phyloP scores from a whole-genome alignment of 768 basidiomycete species.

The Calocera viscosa region DNA sequence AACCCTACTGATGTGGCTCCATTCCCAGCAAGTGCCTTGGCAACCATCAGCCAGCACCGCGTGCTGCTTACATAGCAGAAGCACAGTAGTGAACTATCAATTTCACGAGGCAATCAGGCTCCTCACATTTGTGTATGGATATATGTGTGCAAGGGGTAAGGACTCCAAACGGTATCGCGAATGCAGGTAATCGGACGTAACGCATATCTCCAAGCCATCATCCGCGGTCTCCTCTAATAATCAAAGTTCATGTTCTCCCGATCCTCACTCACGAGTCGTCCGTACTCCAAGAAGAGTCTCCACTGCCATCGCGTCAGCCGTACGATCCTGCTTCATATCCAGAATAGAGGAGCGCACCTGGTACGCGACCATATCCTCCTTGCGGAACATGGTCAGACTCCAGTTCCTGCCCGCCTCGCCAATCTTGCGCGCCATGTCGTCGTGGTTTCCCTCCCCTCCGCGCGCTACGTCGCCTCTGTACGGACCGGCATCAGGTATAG shows the following conservation, averaged over 20 bases:
- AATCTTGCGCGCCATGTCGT: conserved; percentile 45
- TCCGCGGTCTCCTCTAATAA: not conserved
- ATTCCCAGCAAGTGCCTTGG: no score
- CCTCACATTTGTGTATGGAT: no score
- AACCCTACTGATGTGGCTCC: no score
- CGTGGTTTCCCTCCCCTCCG: conserved; percentile 42
- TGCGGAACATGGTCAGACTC: conserved; percentile 47
- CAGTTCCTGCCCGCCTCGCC: conserved; percentile 45
- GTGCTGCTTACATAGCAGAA: no score
- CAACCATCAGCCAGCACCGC: no score
- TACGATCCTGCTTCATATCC: not conserved
- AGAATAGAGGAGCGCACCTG: conserved; percentile 30
- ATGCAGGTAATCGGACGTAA: not conserved
- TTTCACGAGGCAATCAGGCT: no score
- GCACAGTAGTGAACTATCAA: no score
- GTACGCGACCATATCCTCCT: conserved; percentile 48
- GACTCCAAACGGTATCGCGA: not conserved
- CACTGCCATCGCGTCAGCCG: not conserved
- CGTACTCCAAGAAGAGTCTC: conserved; percentile 40
- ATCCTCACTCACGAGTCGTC: conserved; percentile 39
- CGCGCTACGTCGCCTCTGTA: not conserved
- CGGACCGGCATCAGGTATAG: not conserved
- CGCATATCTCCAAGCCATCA: not conserved
- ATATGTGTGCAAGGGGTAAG: not conserved
- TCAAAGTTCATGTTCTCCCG: conserved; percentile 31